Base-by-base conservation (phyloP, 2,329 filamentous ascomycete genomes). In the Sarocladium brachiariae region DNA sequence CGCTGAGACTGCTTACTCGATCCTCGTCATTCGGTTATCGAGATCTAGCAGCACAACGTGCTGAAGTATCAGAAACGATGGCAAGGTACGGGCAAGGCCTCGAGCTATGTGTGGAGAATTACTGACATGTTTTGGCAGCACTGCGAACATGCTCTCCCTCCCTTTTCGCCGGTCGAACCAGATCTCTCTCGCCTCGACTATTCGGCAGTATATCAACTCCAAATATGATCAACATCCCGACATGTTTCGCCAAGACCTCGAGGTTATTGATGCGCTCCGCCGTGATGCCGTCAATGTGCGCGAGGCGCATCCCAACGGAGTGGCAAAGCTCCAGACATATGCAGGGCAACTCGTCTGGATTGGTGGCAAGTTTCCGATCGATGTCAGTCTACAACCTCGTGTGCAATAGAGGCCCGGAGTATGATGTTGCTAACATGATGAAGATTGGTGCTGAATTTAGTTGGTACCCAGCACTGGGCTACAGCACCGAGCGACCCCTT, bases 151-250 rank as follows among this genome's bases (percentile, higher is more conserved):
- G 56, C 78, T 95, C 51, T 82, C 84, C 64, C 76, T 96, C 55
- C 91, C 92, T 8, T 97, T 97, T 70, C 89, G 92, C 60, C 87
- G 85, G 64, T 92, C 90, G 49, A 83, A 87, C 56, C 78, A 85
- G 52, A 76, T 96, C 35, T 86, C 86, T 53, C 78, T 97, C 54
- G 86, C 88, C 51, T 76, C 81, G 54, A 87, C 90, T 47, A 90
- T 99, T 65, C 89, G 88, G 57, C 85, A 93, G 65, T 97, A 99
- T 73, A 97, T 99, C 63, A 95, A 90, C 54, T 86, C 83, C 68
- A 96, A 97, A 77, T 97, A 97, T 84, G 92, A 97, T 69, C 93
- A 99, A 66, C 92, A 96, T 65, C 92, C 93, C 30, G 90, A 96
- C 68, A 95, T 96, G 86, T 99, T 99, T 69, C 81, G 83, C 55